phyloP scores from a whole-genome alignment of 2,329 filamentous ascomycete genomes.

The Pestalotiopsis sp. region DNA sequence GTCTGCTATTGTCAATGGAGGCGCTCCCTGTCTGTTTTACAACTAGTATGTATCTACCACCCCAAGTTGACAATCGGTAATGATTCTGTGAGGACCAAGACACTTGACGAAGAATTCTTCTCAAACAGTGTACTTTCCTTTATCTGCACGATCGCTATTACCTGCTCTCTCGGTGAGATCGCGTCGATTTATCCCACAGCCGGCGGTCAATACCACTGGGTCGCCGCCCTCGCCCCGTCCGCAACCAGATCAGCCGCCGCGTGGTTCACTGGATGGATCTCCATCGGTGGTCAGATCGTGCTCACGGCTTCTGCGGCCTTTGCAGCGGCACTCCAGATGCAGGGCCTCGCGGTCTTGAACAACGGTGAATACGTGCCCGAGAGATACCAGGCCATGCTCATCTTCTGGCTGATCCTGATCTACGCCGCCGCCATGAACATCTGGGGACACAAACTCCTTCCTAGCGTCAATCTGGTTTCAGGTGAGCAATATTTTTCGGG shows the following conservation, averaged over 20 bases:
- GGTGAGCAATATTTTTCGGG: conserved; percentile 16
- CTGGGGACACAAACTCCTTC: conserved; percentile 40
- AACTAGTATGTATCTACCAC: conserved; percentile 43
- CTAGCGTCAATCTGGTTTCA: conserved; percentile 36
- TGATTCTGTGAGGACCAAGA: not conserved
- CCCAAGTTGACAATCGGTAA: not conserved
- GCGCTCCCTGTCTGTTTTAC: conserved; percentile 49
- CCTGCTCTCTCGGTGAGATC: conserved; percentile 42
- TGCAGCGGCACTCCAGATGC: conserved; percentile 45
- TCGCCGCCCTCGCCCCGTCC: conserved; percentile 39
- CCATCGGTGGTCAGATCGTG: conserved; percentile 47
- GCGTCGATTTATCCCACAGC: conserved; percentile 40
- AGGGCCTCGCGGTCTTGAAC: conserved; percentile 46
- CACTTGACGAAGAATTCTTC: not conserved
- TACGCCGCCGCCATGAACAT: conserved; percentile 44
- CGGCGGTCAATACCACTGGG: conserved; percentile 48
- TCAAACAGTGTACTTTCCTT: conserved; percentile 41
- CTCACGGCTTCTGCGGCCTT: conserved; percentile 51
- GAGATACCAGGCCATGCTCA: conserved; percentile 49
- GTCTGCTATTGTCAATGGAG: conserved; percentile 45
- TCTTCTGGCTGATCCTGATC: conserved; percentile 47
- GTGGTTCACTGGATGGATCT: conserved; percentile 48
- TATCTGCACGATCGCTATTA: conserved; percentile 40
- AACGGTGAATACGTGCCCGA: conserved; percentile 40
- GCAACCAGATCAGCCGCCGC: conserved; percentile 37